Evolutionary conservation across 176 grass and related monocot species (phyloP).

Genomic region (Lolium rigidum): DNA sequence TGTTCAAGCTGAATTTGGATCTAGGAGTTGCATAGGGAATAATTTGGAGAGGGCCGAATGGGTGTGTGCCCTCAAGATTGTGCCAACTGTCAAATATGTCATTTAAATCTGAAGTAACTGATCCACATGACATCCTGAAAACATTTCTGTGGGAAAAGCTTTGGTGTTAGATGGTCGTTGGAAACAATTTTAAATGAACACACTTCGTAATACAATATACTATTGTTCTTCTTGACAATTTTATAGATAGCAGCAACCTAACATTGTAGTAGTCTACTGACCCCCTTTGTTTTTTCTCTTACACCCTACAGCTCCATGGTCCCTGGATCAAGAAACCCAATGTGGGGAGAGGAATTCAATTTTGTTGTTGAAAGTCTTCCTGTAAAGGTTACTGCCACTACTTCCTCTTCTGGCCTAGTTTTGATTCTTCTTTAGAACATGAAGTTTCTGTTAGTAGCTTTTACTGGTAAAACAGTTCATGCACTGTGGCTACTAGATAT

Average conservation of each 20-base stretch:
- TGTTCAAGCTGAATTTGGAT: conserved; percentile 29
- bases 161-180: not conserved
- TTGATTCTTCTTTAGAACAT: conserved; percentile 22
- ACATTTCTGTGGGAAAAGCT: not conserved
- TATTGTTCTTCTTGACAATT: conserved; percentile 28
- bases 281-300: conserved; percentile 30
- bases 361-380: conserved; percentile 95
- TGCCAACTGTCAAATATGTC: not conserved
- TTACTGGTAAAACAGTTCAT: not conserved
- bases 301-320: conserved; percentile 88
- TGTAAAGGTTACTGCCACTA: conserved; percentile 72
- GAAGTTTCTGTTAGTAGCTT: not conserved
- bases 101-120: not conserved
- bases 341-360: conserved; percentile 99
- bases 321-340: conserved; percentile 98
- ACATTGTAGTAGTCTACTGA: conserved; percentile 42
- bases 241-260: conserved; percentile 5
- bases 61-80: not conserved
- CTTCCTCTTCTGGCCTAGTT: conserved; percentile 31
- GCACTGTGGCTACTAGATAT: not conserved
- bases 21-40: not conserved
- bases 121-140: conserved; percentile 7
- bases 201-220: not conserved
- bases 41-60: conserved; percentile 7
- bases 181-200: conserved; percentile 12